Conservation (phyloP, 1,139 yeast genomes). For the Barnettozyma hawaiiensis region DNA sequence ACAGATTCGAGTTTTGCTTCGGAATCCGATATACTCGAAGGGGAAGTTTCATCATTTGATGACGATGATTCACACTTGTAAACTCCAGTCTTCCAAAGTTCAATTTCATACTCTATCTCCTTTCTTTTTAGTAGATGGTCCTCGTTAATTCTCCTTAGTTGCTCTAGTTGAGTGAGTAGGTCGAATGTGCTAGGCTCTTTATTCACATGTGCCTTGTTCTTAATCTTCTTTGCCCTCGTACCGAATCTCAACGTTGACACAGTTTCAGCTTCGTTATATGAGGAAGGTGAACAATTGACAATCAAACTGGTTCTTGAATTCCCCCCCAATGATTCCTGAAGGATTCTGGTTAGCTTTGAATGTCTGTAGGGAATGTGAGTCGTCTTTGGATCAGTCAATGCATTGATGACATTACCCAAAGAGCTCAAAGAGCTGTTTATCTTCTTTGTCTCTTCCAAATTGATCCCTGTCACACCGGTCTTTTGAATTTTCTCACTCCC, state of each 20-base stretch:
- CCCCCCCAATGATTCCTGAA: slow-evolving; percentile 85
- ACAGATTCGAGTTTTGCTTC: background rate
- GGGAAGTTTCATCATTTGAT: background rate
- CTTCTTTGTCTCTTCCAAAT: slow-evolving; percentile 78
- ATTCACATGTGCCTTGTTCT: slow-evolving; percentile 64
- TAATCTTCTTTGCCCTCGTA: slow-evolving; percentile 65
- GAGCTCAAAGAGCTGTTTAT: slow-evolving; percentile 75
- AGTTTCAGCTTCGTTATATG: slow-evolving; percentile 60
- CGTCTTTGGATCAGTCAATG: slow-evolving; percentile 65
- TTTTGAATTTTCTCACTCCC: slow-evolving; percentile 86
- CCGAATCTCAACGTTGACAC: slow-evolving; percentile 78
- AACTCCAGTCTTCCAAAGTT: slow-evolving; percentile 42
- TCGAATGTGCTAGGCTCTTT: slow-evolving; percentile 59
- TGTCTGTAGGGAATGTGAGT: slow-evolving; percentile 76
- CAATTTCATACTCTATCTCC: slow-evolving; percentile 47
- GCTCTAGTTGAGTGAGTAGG: slow-evolving; percentile 43
- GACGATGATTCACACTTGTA: slow-evolving; percentile 8
- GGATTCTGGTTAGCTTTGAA: slow-evolving; percentile 73
- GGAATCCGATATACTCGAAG: background rate
- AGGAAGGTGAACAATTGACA: slow-evolving; percentile 71
- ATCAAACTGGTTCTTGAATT: slow-evolving; percentile 78
- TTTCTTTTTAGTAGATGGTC: slow-evolving; percentile 39
- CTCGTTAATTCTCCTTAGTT: slow-evolving; percentile 44
- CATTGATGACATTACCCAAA: slow-evolving; percentile 75
- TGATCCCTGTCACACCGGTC: slow-evolving; percentile 72